Conservation (phyloP, 2,329 filamentous ascomycete genomes). For the Aspergillaceae sp. region DNA sequence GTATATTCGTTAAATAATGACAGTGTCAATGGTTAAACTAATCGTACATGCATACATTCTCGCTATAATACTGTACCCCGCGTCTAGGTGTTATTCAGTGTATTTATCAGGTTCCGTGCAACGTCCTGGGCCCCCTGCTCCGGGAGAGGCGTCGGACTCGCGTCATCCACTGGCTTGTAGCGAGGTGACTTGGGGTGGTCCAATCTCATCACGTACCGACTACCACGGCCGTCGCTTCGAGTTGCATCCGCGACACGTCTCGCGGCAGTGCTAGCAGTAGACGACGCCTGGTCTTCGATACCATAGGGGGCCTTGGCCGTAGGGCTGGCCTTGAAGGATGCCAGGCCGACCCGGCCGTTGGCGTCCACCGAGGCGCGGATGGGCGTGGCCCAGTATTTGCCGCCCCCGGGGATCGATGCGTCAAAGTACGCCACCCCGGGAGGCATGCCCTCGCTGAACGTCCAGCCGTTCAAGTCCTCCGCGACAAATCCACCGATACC, state of each 20-base stretch:
- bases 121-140: constrained; percentile 19
- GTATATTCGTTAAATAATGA: neutral
- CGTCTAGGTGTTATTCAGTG: constrained; percentile 8
- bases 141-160: constrained; percentile 3
- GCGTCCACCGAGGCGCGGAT: constrained; percentile 39
- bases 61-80: constrained; percentile 1
- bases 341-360: constrained; percentile 36
- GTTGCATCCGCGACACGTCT: constrained; percentile 21
- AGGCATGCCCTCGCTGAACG: constrained; percentile 27
- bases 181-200: constrained; percentile 14
- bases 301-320: constrained; percentile 28
- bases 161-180: neutral
- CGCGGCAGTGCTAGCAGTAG: neutral
- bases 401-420: constrained; percentile 40
- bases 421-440: constrained; percentile 38
- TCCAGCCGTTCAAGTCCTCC: constrained; percentile 30
- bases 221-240: constrained; percentile 12
- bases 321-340: constrained; percentile 25
- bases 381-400: constrained; percentile 45
- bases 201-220: constrained; percentile 20
- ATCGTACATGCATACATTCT: constrained; percentile 22
- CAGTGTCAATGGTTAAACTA: constrained; percentile 8
- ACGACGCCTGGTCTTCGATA: constrained; percentile 26
- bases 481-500: constrained; percentile 36
- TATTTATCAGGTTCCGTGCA: constrained; percentile 24